A percentile compares a stretch with the other conserved stretches of the same genome.
Evolutionary conservation across 139 green algal species (phyloP).

Genomic region (Deuterostichococcus epilithicus): DNA sequence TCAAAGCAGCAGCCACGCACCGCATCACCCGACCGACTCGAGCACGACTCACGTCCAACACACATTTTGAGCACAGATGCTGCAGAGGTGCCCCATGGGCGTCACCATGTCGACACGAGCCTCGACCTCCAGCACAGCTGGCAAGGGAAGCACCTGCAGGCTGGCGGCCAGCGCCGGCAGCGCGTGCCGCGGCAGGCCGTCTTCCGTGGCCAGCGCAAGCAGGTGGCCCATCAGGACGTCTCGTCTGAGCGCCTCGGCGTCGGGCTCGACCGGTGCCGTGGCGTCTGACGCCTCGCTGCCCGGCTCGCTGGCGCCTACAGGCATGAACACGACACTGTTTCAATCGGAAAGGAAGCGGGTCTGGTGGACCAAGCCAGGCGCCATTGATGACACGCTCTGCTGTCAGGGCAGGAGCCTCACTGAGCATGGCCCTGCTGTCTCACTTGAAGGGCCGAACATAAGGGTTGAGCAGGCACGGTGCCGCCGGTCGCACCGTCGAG

Average conservation of each 20-base stretch:
- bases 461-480: no score
- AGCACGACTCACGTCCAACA: no score
- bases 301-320: background rate
- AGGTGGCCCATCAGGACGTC: conserved; percentile 69
- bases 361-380: background rate
- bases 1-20: no score
- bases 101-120: no score
- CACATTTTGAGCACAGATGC: no score
- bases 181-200: conserved; percentile 34
- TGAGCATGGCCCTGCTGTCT: background rate
- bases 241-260: conserved; percentile 19
- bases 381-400: background rate
- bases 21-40: no score
- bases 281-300: conserved; percentile 2
- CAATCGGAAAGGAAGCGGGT: background rate
- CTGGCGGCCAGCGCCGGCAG: conserved; percentile 48
- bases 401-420: background rate
- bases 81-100: no score
- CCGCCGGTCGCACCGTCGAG: conserved; percentile 9
- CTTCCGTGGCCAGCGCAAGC: conserved; percentile 36
- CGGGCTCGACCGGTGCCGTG: conserved; percentile 2
- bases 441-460: background rate
- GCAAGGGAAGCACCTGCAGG: no score
- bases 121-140: no score
- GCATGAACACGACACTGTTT: background rate